A percentile compares a stretch with the other conserved stretches of the same genome.
phyloP scores from a whole-genome alignment of 805 yeast species.

The Priceomyces carsonii region DNA sequence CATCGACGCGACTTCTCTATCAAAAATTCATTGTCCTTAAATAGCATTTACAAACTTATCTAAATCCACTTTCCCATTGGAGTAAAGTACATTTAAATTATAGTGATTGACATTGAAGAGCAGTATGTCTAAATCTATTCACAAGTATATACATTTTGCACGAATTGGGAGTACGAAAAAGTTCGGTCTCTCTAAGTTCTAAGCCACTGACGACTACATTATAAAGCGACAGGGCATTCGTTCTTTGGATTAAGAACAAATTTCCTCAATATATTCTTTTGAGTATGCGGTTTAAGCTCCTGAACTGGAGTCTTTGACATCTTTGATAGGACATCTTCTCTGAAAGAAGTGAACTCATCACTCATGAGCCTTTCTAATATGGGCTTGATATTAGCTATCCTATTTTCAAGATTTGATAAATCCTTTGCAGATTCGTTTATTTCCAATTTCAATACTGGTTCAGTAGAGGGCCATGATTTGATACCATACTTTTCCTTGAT shows the following conservation, averaged over 20 bases:
- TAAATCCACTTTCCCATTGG: no score
- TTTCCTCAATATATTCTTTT: slow-evolving; percentile 73
- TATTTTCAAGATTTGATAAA: slow-evolving; percentile 26
- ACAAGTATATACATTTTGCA: no score
- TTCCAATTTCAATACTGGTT: slow-evolving; percentile 38
- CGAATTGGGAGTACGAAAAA: no score
- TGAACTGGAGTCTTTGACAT: slow-evolving; percentile 19
- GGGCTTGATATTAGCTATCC: slow-evolving; percentile 25
- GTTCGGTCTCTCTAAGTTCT: neutral
- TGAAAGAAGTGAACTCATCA: slow-evolving; percentile 20
- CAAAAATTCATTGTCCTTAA: no score
- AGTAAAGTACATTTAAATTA: no score
- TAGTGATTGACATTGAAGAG: no score
- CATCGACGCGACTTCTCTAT: no score
- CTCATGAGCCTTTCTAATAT: slow-evolving; percentile 36
- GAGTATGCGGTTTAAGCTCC: slow-evolving; percentile 39
- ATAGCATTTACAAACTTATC: no score
- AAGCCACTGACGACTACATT: neutral
- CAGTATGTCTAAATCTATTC: no score
- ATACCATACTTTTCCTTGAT: slow-evolving; percentile 41
- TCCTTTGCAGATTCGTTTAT: slow-evolving; percentile 28
- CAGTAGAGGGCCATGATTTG: slow-evolving; percentile 41
- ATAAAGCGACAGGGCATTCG: slow-evolving; percentile 22
- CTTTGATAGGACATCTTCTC: slow-evolving; percentile 21
- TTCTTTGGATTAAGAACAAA: slow-evolving; percentile 44